Evolutionary conservation across 352 stramenopile species (phyloP), one percentile per base, ranked within the genome.

Genomic region (Globisporangium irregulare): DNA sequence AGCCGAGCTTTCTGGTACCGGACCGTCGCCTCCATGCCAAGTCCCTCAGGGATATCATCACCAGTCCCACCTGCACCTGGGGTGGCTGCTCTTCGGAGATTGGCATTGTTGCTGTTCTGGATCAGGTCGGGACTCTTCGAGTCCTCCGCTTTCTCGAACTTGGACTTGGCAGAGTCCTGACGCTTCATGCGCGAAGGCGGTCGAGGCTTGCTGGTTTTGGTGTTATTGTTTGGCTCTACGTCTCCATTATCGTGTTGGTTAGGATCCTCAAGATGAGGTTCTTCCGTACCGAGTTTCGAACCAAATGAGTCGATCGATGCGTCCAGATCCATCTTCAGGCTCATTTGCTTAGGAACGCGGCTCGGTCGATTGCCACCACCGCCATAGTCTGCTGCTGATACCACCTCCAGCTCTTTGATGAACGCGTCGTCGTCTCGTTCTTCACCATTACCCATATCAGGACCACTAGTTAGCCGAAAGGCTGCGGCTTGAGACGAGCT

Each of bases 1-100:
- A 94, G 66, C 10, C 86, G 75, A 3, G 84, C 83, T 71, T 92
- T 92, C 60, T 94, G 86, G 60, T 91, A 91, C 24, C 86, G 75
- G 15, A 93, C 61, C 0, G 86, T 90, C 24, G 83, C 78, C 46
- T 92, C 86, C 0, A 87, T 57, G 2, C 84, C 77, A 0, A 91
- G 70, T 50, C 80, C 82, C 59, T 86, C 75, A 0, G 73, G 74
- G 0, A 66, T 60, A 32, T 24, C 32, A n/a, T 41, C 15, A 0
- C 41, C 48, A 9, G 18, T 32, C 3, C 2, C 27, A 5, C 3
- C 29, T 43, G 32, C 20, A 24, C 32, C 15, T 53, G 3, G 2
- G 18, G 18, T 50, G 4, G 41, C 18, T 22, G 32, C 32, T 48
- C 64, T 24, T 12, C 15, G 38, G 9, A 22, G 29, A 56, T 38